Evolutionary conservation across 495 filamentous ascomycete species (phyloP).

Genomic region (Podospora fimiseda): DNA sequence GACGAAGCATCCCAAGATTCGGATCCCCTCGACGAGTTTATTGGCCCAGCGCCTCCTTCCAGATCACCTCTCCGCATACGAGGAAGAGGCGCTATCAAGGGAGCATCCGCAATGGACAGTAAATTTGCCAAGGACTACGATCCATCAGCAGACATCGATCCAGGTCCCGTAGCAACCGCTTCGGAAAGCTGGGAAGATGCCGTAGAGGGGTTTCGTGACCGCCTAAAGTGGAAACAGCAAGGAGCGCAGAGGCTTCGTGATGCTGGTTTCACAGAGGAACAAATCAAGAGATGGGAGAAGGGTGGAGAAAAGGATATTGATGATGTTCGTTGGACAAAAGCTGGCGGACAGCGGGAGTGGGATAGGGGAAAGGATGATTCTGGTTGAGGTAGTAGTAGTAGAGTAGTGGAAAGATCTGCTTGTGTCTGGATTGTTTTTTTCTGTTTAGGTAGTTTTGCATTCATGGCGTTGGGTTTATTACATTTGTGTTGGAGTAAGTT

Average conservation of each 20-base stretch:
- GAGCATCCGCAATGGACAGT: conserved; percentile 64
- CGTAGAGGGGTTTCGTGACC: conserved; percentile 73
- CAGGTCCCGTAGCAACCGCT: not conserved
- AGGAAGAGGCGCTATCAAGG: conserved; percentile 62
- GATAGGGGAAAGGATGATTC: conserved; percentile 36
- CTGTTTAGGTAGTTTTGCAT: too few relatives aligned
- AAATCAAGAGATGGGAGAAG: conserved; percentile 73
- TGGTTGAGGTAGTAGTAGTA: too few relatives aligned
- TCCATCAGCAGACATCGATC: conserved; percentile 57
- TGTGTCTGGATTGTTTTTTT: too few relatives aligned
- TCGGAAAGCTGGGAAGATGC: conserved; percentile 81
- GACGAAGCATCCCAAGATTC: conserved; percentile 48
- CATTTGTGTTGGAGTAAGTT: too few relatives aligned
- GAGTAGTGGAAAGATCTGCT: too few relatives aligned
- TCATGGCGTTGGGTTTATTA: too few relatives aligned
- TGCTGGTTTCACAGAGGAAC: conserved; percentile 73
- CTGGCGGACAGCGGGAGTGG: conserved; percentile 82
- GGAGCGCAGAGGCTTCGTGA: conserved; percentile 71
- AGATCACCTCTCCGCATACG: conserved; percentile 51
- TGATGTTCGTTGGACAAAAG: conserved; percentile 72
- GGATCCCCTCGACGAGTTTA: conserved; percentile 69
- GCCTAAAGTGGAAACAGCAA: conserved; percentile 70
- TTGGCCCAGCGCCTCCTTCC: conserved; percentile 69
- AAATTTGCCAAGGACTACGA: conserved; percentile 77
- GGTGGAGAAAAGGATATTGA: conserved; percentile 56